phyloP scores from a whole-genome alignment of 129 eudicot genomes.

The Flaveria bidentis region DNA sequence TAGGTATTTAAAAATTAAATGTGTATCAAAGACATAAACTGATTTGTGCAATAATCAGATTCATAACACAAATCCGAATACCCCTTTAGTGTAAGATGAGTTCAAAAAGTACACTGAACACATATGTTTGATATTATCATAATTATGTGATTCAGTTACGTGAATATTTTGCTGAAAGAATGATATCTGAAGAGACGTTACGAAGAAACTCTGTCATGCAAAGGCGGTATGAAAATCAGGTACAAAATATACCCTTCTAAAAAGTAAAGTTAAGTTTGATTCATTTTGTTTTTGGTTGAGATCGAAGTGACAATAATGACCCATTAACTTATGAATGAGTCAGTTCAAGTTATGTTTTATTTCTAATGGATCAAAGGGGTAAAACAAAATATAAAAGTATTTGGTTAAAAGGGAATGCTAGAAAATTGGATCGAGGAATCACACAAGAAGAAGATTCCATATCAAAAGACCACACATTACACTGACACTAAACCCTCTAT shows the following conservation, averaged over 20 bases:
- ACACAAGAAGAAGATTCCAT: too few species aligned
- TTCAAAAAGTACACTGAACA: background rate
- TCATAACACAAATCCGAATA: background rate
- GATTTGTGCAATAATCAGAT: conserved; percentile 6
- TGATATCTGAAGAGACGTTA: conserved; percentile 75
- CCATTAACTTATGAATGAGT: background rate
- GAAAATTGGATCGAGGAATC: too few species aligned
- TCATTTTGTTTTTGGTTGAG: background rate
- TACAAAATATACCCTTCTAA: conserved; percentile 20
- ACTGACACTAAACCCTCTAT: too few species aligned
- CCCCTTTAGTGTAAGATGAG: background rate
- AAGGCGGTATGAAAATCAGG: conserved; percentile 50
- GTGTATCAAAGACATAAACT: conserved; percentile 1
- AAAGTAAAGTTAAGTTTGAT: conserved; percentile 1
- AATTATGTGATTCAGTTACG: conserved; percentile 46
- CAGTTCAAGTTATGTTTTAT: conserved; percentile 11
- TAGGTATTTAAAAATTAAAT: background rate
- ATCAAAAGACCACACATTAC: too few species aligned
- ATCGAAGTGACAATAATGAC: background rate
- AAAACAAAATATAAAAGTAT: background rate
- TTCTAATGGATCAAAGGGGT: background rate
- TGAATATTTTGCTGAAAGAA: conserved; percentile 73
- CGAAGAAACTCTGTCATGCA: conserved; percentile 76
- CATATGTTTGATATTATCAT: conserved; percentile 18
- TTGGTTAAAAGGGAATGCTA: background rate